Evolutionary conservation across 2,329 filamentous ascomycete genomes (phyloP), one percentile per base, ranked within the genome.

Genomic region (Colletotrichum higginsianum): DNA sequence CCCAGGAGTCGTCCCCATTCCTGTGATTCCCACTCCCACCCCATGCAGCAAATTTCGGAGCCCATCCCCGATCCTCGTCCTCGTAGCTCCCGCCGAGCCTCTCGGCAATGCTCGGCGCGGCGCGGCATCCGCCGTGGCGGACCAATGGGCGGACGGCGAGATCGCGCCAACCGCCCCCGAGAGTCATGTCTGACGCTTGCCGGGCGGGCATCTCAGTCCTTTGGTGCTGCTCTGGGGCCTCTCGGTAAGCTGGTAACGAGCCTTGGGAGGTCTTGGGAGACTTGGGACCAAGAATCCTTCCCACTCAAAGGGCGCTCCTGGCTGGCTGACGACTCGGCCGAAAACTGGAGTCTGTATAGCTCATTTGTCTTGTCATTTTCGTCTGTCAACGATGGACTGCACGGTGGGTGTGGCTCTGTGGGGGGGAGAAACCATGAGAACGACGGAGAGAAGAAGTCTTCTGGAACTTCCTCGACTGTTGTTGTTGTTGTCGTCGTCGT

Each of bases 91-190:
- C 69, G 69, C 69, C 69, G 65, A 71, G 69, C 65, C 58, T 68
- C 69, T 71, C 69, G 69, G 69, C 69, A 72, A 64, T 60, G 42
- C 69, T 72, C 49, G 69, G 69, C 69, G 65, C 69, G 69, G 69
- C 69, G 58, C 65, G 69, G 58, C 69, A 72, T 68, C 53, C 53
- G 57, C 52, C 65, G 11, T 60, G 53, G 60, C 69, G 40, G 65
- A 35, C 69, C 69, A 72, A 72, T 72, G 8, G 15, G 58, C 69
- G 65, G 52, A 21, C 40, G 53, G 47, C 2, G 9, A 35, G 30
- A 23, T 52, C 50, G 11, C 46, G 44, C 65, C 65, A 69, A 64
- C 69, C 30, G 46, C 68, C 60, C 50, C 60, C 53, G 38, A 64
- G 65, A 72, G 69, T 69, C 60, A 72, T 61, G 65, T 60, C 58